A percentile compares a stretch with the other conserved stretches of the same genome.
Conservation (phyloP, 2,329 filamentous ascomycete genomes). For the Aspergillus persii region DNA sequence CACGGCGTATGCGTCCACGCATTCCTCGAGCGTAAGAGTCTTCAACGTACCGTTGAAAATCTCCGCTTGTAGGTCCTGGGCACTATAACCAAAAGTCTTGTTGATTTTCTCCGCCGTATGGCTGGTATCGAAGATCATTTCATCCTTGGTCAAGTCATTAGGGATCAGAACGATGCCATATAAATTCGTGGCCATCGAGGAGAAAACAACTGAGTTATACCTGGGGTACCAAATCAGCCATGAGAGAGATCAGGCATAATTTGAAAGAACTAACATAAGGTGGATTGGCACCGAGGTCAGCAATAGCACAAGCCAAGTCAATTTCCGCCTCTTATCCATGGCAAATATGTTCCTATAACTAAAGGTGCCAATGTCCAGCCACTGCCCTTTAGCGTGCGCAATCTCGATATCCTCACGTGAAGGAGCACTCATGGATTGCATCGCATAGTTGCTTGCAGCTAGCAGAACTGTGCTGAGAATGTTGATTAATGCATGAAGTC, state of each 20-base stretch:
- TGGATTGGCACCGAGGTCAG: conserved; percentile 15
- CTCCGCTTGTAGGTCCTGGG: neutral
- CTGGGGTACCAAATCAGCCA: neutral
- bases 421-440: conserved; percentile 53
- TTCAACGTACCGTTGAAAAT: conserved; percentile 8
- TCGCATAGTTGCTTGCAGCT: conserved; percentile 50
- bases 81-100: neutral
- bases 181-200: conserved; percentile 5
- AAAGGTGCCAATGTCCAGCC: conserved; percentile 47
- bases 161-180: conserved; percentile 7
- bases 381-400: conserved; percentile 43
- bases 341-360: conserved; percentile 27
- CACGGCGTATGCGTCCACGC: conserved; percentile 2
- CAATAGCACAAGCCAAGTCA: conserved; percentile 11
- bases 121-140: neutral
- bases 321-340: conserved; percentile 31
- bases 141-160: neutral
- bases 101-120: neutral
- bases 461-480: conserved; percentile 46
- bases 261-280: conserved; percentile 5
- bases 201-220: conserved; percentile 16
- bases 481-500: conserved; percentile 51
- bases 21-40: neutral
- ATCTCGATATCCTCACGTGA: conserved; percentile 50
- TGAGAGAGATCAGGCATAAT: neutral